These are phyloP conservation scores for Debaryomyces psychrophilus DNA, from an alignment of 1,139 yeast species.

Conservation along the genomic window DNA sequence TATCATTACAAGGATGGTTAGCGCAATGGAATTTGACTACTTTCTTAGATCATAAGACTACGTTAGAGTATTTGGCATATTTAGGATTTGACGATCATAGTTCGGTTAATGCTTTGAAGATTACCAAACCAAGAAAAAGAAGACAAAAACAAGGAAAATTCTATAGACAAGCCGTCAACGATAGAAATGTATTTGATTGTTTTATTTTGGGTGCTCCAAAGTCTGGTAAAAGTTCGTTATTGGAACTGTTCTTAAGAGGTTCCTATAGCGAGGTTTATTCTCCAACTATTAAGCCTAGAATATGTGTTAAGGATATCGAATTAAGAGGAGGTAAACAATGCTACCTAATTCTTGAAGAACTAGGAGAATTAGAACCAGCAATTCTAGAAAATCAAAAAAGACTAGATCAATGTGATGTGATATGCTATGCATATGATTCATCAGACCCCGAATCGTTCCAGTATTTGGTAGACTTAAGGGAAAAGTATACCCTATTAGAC, in stretches of 20 bases:
- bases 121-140: conserved; percentile 77
- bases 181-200: conserved; percentile 90
- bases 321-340: conserved; percentile 94
- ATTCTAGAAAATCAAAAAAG: conserved; percentile 72
- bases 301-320: conserved; percentile 93
- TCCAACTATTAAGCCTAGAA: conserved; percentile 79
- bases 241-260: conserved; percentile 80
- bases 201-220: conserved; percentile 82
- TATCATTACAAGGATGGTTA: conserved; percentile 94
- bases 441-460: conserved; percentile 95
- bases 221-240: conserved; percentile 81
- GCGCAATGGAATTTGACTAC: conserved; percentile 99
- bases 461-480: conserved; percentile 69
- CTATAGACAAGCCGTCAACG: conserved; percentile 71
- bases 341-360: conserved; percentile 84
- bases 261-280: conserved; percentile 71
- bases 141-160: conserved; percentile 65
- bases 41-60: conserved; percentile 76
- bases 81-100: conserved; percentile 74
- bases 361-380: conserved; percentile 86
- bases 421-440: conserved; percentile 89
- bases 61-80: conserved; percentile 85
- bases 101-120: conserved; percentile 65
- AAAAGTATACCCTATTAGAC: conserved; percentile 57
- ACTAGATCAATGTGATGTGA: conserved; percentile 84